Evolutionary conservation across 1,284 basidiomycete species (phyloP), one percentile per base, ranked within the genome.

Genomic region (Fomitopsis betulina): DNA sequence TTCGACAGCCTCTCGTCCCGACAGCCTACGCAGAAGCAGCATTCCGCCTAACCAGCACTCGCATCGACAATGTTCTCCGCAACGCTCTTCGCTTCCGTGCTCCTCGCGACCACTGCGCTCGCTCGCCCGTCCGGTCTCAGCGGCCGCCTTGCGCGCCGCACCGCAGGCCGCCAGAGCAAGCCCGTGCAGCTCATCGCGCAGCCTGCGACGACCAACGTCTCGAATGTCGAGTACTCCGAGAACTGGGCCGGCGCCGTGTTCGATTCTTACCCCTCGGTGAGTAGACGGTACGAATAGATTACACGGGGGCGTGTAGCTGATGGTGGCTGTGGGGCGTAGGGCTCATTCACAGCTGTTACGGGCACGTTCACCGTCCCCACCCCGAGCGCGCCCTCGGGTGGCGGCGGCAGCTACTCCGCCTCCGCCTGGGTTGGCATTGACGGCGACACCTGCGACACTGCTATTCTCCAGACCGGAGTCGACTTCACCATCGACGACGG

Each of bases 401-500:
- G 62, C 53, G 59, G 61, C n/a, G 63, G 67, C 56, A 62, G 57
- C 7, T 62, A 69, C 61, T 64, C 65, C 45, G 67, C 70, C n/a
- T 72, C 71, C 19, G 67, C 68, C 39, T 70, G 70, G 49, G 55
- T 72, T 49, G 70, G 71, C 66, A 70, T 72, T 57, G 68, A 60
- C 12, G 57, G 70, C 57, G 49, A 45, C 40, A 65, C 64, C 55
- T 56, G 60, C 52, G n/a, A 58, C 38, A 50, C 27, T 30, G 47
- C 47, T 17, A 50, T 50, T n/a, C 47, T 50, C 25, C 47, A 50
- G 47, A 50, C 47, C 7, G 70, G 70, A 40, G 54, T 72, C 43
- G 70, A 72, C 66, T 71, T 72, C 59, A 69, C 61, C 12, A 56
- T 71, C 58, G 50, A 50, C 38, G 65, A 64, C 53, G 56, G 59